These are phyloP conservation scores for Neoboletus subvelutipes DNA, from an alignment of 768 basidiomycete species.

Conservation along the genomic window DNA sequence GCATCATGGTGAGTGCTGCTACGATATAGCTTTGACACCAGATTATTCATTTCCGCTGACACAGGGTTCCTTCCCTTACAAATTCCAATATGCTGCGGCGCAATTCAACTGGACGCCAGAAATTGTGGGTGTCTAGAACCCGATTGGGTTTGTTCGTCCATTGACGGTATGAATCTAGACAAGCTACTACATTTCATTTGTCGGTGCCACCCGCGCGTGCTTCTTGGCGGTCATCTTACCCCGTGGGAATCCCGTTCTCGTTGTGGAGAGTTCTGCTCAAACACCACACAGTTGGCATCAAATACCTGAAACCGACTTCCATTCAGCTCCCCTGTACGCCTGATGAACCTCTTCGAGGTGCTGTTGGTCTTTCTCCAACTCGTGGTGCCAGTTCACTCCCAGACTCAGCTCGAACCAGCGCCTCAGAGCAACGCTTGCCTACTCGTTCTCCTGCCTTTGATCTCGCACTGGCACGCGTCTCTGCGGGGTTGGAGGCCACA, in stretches of 20 bases:
- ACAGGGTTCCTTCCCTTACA: slow-evolving; percentile 57
- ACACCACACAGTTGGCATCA: slow-evolving; percentile 49
- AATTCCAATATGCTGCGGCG: slow-evolving; percentile 63
- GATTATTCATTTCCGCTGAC: not conserved
- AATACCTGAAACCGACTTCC: slow-evolving; percentile 46
- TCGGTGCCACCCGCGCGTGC: slow-evolving; percentile 53
- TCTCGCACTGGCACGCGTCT: slow-evolving; percentile 62
- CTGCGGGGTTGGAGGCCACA: slow-evolving; percentile 55
- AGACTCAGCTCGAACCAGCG: slow-evolving; percentile 2
- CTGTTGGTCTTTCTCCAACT: slow-evolving; percentile 1
- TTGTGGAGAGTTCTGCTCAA: not conserved
- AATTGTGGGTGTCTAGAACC: slow-evolving; percentile 40
- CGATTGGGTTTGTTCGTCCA: not conserved
- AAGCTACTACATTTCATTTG: slow-evolving; percentile 68
- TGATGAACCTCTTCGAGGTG: slow-evolving; percentile 19
- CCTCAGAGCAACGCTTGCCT: not conserved
- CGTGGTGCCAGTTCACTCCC: not conserved
- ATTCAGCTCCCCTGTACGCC: slow-evolving; percentile 14
- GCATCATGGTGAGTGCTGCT: slow-evolving; percentile 44
- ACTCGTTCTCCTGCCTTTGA: slow-evolving; percentile 58
- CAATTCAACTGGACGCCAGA: slow-evolving; percentile 69
- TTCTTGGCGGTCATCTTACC: slow-evolving; percentile 61
- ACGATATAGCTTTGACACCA: not conserved
- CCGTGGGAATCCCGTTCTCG: slow-evolving; percentile 40
- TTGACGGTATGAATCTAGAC: slow-evolving; percentile 39